These are phyloP conservation scores for Sordaria brevicollis DNA, from an alignment of 495 filamentous ascomycete species.

Conservation along the genomic window DNA sequence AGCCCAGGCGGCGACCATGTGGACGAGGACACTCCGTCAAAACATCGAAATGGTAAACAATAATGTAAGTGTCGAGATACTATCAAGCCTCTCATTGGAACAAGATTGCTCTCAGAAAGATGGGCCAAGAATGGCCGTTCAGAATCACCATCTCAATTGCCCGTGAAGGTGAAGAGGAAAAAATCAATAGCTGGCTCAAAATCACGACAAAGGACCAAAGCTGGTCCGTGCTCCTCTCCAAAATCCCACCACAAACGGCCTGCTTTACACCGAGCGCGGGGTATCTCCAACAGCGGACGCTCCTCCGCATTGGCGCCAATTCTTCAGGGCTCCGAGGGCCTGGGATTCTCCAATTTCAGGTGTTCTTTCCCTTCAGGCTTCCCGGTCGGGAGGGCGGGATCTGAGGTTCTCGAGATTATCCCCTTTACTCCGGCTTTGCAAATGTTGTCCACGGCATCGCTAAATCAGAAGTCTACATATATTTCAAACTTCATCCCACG, in stretches of 20 bases:
- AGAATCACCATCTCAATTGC: background rate
- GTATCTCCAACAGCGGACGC: background rate
- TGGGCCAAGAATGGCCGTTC: background rate
- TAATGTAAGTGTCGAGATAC: background rate
- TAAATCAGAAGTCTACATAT: too few relatives aligned
- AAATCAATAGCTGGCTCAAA: background rate
- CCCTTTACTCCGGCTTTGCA: too few relatives aligned
- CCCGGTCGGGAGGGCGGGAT: too few relatives aligned
- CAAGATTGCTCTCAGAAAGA: background rate
- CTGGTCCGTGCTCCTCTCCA: background rate
- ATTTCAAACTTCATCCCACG: too few relatives aligned
- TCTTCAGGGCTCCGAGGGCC: background rate
- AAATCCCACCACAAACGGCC: background rate
- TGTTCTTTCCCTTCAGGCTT: too few relatives aligned
- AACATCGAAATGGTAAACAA: background rate
- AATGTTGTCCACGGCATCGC: too few relatives aligned
- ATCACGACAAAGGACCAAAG: background rate
- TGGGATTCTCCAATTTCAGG: background rate
- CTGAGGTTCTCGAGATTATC: too few relatives aligned
- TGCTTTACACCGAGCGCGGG: background rate
- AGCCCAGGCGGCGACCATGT: background rate
- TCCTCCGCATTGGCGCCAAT: background rate
- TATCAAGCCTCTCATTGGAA: background rate
- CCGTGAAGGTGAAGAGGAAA: background rate
- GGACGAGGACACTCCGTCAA: background rate